These are phyloP conservation scores for Botryotinia convoluta DNA, from an alignment of 2,329 filamentous ascomycete species.

Conservation along the genomic window DNA sequence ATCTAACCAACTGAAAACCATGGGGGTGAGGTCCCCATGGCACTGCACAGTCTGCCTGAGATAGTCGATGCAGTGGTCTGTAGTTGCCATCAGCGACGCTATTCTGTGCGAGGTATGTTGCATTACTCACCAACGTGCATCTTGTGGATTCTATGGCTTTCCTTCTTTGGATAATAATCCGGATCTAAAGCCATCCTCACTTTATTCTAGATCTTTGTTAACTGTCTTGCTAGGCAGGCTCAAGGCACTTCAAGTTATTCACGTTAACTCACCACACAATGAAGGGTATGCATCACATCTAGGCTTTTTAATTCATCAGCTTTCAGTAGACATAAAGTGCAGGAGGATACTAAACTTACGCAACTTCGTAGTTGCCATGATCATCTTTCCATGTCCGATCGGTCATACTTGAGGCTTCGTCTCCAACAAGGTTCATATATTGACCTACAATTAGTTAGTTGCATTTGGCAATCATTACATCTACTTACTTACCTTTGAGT, in stretches of 20 bases:
- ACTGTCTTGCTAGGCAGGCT: background rate
- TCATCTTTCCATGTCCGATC: background rate
- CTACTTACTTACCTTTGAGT: background rate
- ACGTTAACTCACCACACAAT: background rate
- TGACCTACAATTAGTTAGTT: background rate
- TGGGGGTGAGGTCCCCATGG: background rate
- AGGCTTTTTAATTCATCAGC: background rate
- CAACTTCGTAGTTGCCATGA: background rate
- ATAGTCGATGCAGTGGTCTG: background rate
- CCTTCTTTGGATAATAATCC: background rate
- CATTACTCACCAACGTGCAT: background rate
- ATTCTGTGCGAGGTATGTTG: background rate
- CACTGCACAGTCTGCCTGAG: background rate
- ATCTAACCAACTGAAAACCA: background rate
- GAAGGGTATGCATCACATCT: background rate
- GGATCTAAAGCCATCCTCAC: background rate
- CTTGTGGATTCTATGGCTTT: background rate
- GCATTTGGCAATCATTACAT: background rate
- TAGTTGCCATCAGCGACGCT: background rate
- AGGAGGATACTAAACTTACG: background rate
- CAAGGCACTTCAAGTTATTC: background rate
- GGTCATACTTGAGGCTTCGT: background rate
- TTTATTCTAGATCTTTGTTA: background rate
- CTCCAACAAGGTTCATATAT: background rate
- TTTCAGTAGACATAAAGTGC: rapidly evolving